Evolutionary conservation across 805 yeast genomes (phyloP).

Genomic region (Danielia reshetovae): DNA sequence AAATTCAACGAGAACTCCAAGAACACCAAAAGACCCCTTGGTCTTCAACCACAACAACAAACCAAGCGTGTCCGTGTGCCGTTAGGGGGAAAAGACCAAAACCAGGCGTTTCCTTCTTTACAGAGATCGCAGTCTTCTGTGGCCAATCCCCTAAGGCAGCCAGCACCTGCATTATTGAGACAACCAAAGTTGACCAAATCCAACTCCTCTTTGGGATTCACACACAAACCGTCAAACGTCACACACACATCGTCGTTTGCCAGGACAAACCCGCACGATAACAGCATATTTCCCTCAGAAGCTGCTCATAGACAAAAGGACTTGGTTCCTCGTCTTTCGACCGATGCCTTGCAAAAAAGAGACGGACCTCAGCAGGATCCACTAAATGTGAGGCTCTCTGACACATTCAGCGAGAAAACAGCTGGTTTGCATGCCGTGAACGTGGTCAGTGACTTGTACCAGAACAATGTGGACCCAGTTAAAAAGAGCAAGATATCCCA

Average conservation of each 20-base stretch:
- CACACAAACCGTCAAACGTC: constrained; percentile 9
- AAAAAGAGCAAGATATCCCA: constrained; percentile 15
- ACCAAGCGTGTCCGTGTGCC: constrained; percentile 28
- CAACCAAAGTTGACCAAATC: constrained; percentile 30
- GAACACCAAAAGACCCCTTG: constrained; percentile 7
- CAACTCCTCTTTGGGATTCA: constrained; percentile 36
- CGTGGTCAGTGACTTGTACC: constrained; percentile 6
- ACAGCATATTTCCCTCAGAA: constrained; percentile 14
- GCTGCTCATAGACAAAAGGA: constrained; percentile 19
- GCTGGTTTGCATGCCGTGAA: constrained; percentile 20
- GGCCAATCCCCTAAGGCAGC: constrained; percentile 5
- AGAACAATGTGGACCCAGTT: constrained; percentile 26
- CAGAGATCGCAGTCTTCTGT: constrained; percentile 27
- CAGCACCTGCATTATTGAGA: constrained; percentile 6
- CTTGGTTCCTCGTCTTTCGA: constrained; percentile 19
- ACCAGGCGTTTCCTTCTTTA: constrained; percentile 23
- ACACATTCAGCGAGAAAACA: constrained; percentile 17
- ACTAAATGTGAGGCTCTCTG: constrained; percentile 5
- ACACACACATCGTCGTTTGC: neutral
- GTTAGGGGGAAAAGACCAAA: constrained; percentile 39
- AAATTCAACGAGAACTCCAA: neutral
- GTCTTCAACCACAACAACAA: neutral
- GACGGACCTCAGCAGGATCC: constrained; percentile 8
- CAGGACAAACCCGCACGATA: constrained; percentile 10
- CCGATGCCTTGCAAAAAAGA: constrained; percentile 25